A percentile compares a stretch with the other conserved stretches of the same genome.
Evolutionary conservation across 352 stramenopile species (phyloP).

Genomic region (Blastocystis sp.): DNA sequence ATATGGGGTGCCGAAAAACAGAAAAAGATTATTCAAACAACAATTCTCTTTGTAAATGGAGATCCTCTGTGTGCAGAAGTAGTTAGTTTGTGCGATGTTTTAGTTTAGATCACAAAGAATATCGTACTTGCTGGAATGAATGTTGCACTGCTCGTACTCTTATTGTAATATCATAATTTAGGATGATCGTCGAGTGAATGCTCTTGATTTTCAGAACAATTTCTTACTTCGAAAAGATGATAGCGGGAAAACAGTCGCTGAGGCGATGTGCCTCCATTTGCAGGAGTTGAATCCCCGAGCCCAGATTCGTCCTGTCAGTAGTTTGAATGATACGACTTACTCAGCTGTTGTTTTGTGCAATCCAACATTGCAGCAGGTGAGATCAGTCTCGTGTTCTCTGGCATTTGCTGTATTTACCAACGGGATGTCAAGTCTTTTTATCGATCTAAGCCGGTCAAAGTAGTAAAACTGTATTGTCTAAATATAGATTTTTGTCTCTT

Average conservation of each 20-base stretch:
- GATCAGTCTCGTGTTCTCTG: neutral
- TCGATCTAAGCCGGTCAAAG: neutral
- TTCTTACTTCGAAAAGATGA: conserved; percentile 48
- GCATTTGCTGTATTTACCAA: neutral
- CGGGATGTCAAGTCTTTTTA: neutral
- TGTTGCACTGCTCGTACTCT: neutral
- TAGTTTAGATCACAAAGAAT: conserved; percentile 35
- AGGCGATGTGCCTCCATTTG: neutral
- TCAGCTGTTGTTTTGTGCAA: neutral
- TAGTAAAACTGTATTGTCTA: neutral
- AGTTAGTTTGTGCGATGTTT: neutral
- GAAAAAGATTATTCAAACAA: conserved; percentile 33
- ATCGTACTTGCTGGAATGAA: conserved; percentile 40
- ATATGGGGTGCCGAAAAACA: conserved; percentile 38
- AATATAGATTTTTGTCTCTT: neutral
- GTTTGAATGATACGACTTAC: neutral
- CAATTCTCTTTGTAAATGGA: conserved; percentile 19
- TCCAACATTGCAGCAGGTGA: neutral
- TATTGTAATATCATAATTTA: neutral
- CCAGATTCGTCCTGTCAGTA: neutral
- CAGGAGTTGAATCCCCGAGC: conserved; percentile 37
- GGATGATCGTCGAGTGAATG: neutral
- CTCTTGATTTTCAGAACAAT: neutral
- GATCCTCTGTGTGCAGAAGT: neutral
- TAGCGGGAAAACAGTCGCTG: neutral